Percentiles rank a stretch among this genome's conserved stretches.
Evolutionary conservation across 179 eudicot species (phyloP).

Genomic region (Silene vulgaris): DNA sequence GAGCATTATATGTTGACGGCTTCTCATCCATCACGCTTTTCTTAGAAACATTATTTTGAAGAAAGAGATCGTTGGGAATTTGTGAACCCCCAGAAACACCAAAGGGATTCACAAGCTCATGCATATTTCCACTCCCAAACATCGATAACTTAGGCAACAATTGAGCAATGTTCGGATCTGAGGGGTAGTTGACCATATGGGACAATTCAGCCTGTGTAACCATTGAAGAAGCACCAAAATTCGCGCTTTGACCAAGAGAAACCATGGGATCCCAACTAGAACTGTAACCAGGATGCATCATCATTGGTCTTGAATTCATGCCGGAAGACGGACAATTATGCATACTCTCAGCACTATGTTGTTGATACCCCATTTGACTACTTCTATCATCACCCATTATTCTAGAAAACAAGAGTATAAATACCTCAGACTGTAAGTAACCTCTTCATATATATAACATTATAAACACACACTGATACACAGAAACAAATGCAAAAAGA

Average conservation of each 20-base stretch:
- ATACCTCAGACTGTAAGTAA: constrained; percentile 29
- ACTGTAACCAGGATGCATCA: constrained; percentile 38
- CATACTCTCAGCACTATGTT: constrained; percentile 32
- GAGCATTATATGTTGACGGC: constrained; percentile 21
- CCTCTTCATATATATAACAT: constrained; percentile 23
- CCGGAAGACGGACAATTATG: constrained; percentile 45
- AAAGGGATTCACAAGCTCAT: constrained; percentile 57
- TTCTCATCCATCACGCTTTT: constrained; percentile 25
- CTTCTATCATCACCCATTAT: constrained; percentile 56
- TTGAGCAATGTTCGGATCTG: constrained; percentile 49
- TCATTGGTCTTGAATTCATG: constrained; percentile 33
- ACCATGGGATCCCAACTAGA: constrained; percentile 71
- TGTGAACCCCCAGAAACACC: constrained; percentile 41
- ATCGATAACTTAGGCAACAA: constrained; percentile 50
- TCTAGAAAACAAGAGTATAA: constrained; percentile 31
- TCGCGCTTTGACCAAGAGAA: constrained; percentile 46
- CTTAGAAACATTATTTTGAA: constrained; percentile 22
- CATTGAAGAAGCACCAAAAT: constrained; percentile 47
- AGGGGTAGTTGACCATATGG: constrained; percentile 44
- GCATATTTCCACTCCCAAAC: constrained; percentile 57
- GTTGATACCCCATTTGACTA: constrained; percentile 50
- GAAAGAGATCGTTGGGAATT: constrained; percentile 24
- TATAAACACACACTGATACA: constrained; percentile 11
- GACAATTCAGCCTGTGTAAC: constrained; percentile 43
- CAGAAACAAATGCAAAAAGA: constrained; percentile 21